Base-by-base conservation (phyloP, 208 protist species). In the Naegleria fowleri region DNA sequence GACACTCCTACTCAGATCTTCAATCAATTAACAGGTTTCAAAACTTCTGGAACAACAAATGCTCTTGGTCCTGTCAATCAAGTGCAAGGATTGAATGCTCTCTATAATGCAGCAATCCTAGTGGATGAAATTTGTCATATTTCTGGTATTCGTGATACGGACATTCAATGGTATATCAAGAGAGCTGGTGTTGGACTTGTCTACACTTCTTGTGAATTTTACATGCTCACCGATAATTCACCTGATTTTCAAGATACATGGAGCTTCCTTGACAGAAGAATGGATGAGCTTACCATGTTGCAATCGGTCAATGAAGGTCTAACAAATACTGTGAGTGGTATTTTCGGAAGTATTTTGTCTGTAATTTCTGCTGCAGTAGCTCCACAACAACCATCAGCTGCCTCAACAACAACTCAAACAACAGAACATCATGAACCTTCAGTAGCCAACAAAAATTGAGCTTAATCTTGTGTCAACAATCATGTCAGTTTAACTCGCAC, bases 151-250 rank as follows among this genome's bases (percentile, higher is more conserved):
- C n/a, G 79, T 43, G 79, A 85, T 25, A 85, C 79, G 41, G 79
- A 85, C 43, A 43, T 88, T 88, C 22, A 88, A 40, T 88, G 85
- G 85, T 88, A 88, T 58, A 22, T 39, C 11, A 88, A 88, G 85
- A 88, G 85, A 88, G 85, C 41, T 40, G 85, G n/a, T 38, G 43
- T 88, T 88, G 85, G n/a, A 40, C 6, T 33, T 0, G 43, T 88
- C 55, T 88, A 88, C 55, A 22, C 85, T 39, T 58, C 25, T 33
- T 43, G n/a, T 33, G 85, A 88, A 58, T 58, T 88, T 58, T 58
- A 59, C 41, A 88, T 88, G 85, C 36, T 88, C 5, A 88, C 39
- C 13, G 85, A 88, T 88, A 88, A 58, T 43, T 33, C 15, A 39
- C 22, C 33, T 29, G 85, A 36, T 38, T 88, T 88, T 36, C 33